Evolutionary conservation across 1,284 basidiomycete species (phyloP).

Genomic region (Gomphus bonarii): DNA sequence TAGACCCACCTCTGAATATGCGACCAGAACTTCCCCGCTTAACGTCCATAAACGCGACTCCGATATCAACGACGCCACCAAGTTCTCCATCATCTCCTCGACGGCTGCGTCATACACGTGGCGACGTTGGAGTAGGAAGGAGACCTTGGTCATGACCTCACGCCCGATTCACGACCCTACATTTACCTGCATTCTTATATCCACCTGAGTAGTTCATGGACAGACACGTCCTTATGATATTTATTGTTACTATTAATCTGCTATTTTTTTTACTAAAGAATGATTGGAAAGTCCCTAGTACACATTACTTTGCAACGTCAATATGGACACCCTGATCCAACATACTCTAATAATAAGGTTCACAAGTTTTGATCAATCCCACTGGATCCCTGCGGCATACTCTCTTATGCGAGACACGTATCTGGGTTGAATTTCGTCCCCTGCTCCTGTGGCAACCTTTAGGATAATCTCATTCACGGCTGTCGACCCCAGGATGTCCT

Average conservation of each 20-base stretch:
- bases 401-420: constrained; percentile 76
- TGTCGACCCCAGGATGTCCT: constrained; percentile 83
- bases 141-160: constrained; percentile 2
- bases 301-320: not conserved
- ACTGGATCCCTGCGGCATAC: constrained; percentile 66
- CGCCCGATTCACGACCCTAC: not conserved
- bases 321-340: not conserved
- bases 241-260: not conserved
- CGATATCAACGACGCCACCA: constrained; percentile 1
- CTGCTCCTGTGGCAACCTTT: constrained; percentile 74
- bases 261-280: not conserved
- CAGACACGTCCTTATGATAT: not conserved
- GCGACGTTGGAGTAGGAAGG: not conserved
- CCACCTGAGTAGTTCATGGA: not conserved
- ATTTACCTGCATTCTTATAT: not conserved
- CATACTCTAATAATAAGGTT: not conserved
- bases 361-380: constrained; percentile 42
- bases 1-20: not conserved
- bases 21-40: not conserved
- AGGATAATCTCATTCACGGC: constrained; percentile 87
- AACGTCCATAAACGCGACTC: not conserved
- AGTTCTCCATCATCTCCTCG: not conserved
- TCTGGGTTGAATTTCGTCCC: constrained; percentile 58
- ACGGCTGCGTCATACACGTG: constrained; percentile 2
- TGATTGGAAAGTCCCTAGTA: not conserved